These are phyloP conservation scores for Phellopilus nigrolimitatus DNA, from an alignment of 1,284 basidiomycete species.

Conservation along the genomic window DNA sequence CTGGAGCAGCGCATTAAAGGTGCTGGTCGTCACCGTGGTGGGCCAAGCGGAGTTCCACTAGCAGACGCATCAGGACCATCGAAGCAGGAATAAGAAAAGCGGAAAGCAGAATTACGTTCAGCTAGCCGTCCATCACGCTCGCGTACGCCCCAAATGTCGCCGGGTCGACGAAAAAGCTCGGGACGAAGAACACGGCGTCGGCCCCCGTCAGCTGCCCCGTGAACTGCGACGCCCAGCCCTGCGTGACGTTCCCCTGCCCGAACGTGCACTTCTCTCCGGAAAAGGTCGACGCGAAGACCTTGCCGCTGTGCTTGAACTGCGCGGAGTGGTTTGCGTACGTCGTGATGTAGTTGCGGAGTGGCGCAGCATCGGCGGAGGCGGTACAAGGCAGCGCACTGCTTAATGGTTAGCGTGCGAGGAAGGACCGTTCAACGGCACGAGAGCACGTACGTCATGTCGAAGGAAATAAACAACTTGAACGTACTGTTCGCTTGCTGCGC, in stretches of 20 bases:
- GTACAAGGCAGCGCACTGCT: conserved; percentile 53
- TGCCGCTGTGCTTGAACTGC: conserved; percentile 55
- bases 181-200: conserved; percentile 56
- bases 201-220: conserved; percentile 40
- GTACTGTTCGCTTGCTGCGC: conserved; percentile 47
- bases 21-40: conserved; percentile 43
- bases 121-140: conserved; percentile 47
- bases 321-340: conserved; percentile 55
- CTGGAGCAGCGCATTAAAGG: conserved; percentile 30
- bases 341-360: conserved; percentile 57
- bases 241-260: conserved; percentile 45
- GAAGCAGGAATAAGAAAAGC: too few species aligned
- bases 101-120: conserved; percentile 42
- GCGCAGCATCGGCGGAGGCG: conserved; percentile 45
- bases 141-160: conserved; percentile 43
- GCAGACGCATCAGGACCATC: conserved; percentile 1
- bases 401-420: conserved; percentile 12
- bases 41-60: conserved; percentile 72
- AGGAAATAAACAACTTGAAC: conserved; percentile 78
- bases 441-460: conserved; percentile 66
- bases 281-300: conserved; percentile 73
- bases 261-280: conserved; percentile 73
- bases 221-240: conserved; percentile 60
- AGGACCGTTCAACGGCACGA: neutral
- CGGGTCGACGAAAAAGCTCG: conserved; percentile 61